Conservation (phyloP, 1,139 yeast species). For the Nakaseomyces bracarensis region DNA sequence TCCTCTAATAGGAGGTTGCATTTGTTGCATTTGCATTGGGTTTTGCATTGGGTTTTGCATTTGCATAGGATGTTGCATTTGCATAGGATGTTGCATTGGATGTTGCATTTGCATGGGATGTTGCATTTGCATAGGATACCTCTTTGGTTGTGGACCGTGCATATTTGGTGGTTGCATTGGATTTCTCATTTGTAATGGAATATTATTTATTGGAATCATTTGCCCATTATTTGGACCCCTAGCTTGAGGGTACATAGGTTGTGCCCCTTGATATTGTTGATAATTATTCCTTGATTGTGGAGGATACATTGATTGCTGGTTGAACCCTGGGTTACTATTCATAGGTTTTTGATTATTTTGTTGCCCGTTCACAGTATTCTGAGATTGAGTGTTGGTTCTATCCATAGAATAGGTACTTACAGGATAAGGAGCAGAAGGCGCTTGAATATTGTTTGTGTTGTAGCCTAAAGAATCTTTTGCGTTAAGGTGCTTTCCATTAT, state of each 20-base stretch:
- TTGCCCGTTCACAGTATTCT: neutral
- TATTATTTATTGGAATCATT: neutral
- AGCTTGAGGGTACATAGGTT: neutral
- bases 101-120: slow-evolving; percentile 8
- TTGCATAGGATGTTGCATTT: slow-evolving; percentile 10
- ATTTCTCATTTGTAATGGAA: neutral
- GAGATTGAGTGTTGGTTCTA: neutral
- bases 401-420: slow-evolving; percentile 4
- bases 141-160: neutral
- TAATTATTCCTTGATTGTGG: too few relatives aligned
- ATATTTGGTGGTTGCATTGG: neutral
- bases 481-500: slow-evolving; percentile 2
- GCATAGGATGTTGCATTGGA: slow-evolving; percentile 9
- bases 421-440: slow-evolving; percentile 7
- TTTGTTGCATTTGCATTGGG: slow-evolving; percentile 8
- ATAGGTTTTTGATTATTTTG: neutral
- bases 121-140: slow-evolving; percentile 1
- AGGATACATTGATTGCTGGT: neutral
- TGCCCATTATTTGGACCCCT: neutral
- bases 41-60: slow-evolving; percentile 10
- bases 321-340: neutral
- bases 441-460: neutral
- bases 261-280: neutral
- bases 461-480: neutral
- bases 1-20: slow-evolving; percentile 7